A percentile compares a stretch with the other conserved stretches of the same genome.
Evolutionary conservation across 1,284 basidiomycete species (phyloP).

Genomic region (Cryptococcus sp.): DNA sequence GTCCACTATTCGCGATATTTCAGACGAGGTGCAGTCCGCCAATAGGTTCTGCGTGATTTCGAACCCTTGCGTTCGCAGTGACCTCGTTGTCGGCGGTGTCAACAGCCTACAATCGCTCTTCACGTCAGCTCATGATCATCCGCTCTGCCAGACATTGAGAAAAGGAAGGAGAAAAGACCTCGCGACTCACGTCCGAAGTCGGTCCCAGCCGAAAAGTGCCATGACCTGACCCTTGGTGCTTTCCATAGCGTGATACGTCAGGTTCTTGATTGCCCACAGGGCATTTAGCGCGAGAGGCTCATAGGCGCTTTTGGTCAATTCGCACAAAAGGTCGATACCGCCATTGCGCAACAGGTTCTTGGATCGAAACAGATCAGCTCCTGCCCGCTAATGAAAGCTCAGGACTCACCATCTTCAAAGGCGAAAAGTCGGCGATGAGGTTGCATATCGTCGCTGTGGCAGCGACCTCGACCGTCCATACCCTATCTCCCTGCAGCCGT

Average conservation of each 20-base stretch:
- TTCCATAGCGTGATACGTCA: conserved; percentile 64
- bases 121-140: no score
- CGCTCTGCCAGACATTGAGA: background rate
- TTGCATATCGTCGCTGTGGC: conserved; percentile 79
- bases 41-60: conserved; percentile 48
- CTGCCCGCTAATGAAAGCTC: background rate
- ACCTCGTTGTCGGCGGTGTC: conserved; percentile 23
- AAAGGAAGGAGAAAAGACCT: background rate
- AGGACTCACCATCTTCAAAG: conserved; percentile 65
- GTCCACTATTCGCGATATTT: conserved; percentile 41
- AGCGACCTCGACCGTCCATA: conserved; percentile 69
- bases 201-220: conserved; percentile 64
- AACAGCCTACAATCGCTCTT: conserved; percentile 12
- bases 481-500: conserved; percentile 59
- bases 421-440: conserved; percentile 81
- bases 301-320: conserved; percentile 61
- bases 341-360: conserved; percentile 68
- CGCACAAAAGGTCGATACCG: conserved; percentile 64
- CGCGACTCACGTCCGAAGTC: conserved; percentile 28
- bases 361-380: background rate
- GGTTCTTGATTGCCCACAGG: conserved; percentile 79
- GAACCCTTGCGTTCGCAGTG: conserved; percentile 43
- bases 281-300: conserved; percentile 66
- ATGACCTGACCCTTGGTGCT: conserved; percentile 67
- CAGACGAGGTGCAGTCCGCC: conserved; percentile 38